Conservation (phyloP, 768 basidiomycete species). For the Panaeolus cyanescens region DNA sequence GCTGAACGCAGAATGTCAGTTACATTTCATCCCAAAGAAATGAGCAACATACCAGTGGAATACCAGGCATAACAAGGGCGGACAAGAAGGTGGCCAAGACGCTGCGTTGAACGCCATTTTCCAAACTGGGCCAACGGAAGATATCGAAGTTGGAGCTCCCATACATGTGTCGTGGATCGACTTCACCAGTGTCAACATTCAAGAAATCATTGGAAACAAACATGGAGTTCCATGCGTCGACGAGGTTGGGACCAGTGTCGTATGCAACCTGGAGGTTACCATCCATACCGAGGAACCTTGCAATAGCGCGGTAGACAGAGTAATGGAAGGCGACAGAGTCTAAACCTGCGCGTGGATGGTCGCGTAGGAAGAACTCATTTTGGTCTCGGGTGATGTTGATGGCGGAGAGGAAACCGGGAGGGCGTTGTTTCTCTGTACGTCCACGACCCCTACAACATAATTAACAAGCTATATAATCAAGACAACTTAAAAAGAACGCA, state of each 20-base stretch:
- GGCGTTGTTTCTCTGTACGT: slow-evolving; percentile 72
- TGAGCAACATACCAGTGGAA: slow-evolving; percentile 60
- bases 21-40: not conserved
- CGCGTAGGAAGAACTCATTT: slow-evolving; percentile 80
- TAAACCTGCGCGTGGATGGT: slow-evolving; percentile 57
- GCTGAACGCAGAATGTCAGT: slow-evolving; percentile 33
- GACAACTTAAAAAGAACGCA: slow-evolving; percentile 34
- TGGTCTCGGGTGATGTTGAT: slow-evolving; percentile 63
- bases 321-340: slow-evolving; percentile 92
- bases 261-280: slow-evolving; percentile 91
- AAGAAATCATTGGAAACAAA: slow-evolving; percentile 86
- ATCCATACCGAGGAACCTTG: slow-evolving; percentile 94
- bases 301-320: slow-evolving; percentile 84
- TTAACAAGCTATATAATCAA: not conserved
- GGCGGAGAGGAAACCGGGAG: slow-evolving; percentile 67
- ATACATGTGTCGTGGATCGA: slow-evolving; percentile 89
- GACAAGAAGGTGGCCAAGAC: slow-evolving; percentile 80
- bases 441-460: slow-evolving; percentile 71
- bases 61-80: slow-evolving; percentile 82
- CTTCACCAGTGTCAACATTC: slow-evolving; percentile 59
- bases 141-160: slow-evolving; percentile 96
- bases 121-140: slow-evolving; percentile 89
- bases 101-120: slow-evolving; percentile 79
- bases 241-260: slow-evolving; percentile 80
- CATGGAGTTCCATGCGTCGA: slow-evolving; percentile 92